A percentile compares a stretch with the other conserved stretches of the same genome.
phyloP scores from a whole-genome alignment of 176 grass and related monocot species.

The Bonia amplexicaulis region DNA sequence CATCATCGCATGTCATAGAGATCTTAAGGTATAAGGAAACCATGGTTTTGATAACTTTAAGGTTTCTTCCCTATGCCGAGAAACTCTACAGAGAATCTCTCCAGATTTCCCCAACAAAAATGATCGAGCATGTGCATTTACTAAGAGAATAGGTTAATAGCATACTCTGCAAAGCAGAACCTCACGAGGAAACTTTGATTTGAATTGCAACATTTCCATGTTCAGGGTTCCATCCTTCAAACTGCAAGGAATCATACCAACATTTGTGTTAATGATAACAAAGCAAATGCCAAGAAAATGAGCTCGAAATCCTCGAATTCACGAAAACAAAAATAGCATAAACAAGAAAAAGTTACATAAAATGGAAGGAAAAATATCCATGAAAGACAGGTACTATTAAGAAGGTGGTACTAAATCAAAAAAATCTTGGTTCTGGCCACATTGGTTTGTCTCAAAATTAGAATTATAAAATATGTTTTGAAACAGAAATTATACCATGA shows the following conservation, averaged over 20 bases:
- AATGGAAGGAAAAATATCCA: background rate
- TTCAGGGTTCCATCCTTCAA: conserved; percentile 97
- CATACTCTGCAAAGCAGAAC: conserved; percentile 94
- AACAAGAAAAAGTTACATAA: background rate
- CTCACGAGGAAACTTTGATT: conserved; percentile 84
- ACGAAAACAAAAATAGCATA: background rate
- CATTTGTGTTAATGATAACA: background rate
- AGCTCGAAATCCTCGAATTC: background rate
- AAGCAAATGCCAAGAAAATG: conserved; percentile 18
- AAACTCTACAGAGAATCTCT: background rate
- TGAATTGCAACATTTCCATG: conserved; percentile 91
- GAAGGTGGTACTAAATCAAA: background rate
- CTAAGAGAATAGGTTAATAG: background rate
- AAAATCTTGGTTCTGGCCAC: background rate
- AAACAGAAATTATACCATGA: background rate
- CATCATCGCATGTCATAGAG: too few relatives aligned
- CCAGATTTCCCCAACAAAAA: background rate
- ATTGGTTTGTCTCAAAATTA: background rate
- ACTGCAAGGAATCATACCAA: conserved; percentile 39
- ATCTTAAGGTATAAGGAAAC: background rate
- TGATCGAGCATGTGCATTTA: background rate
- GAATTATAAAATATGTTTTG: background rate
- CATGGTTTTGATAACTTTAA: background rate
- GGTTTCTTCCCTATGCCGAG: background rate
- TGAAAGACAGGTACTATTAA: background rate